These are phyloP conservation scores for Theobroma grandiflorum DNA, from an alignment of 441 rosid genomes.

Conservation along the genomic window DNA sequence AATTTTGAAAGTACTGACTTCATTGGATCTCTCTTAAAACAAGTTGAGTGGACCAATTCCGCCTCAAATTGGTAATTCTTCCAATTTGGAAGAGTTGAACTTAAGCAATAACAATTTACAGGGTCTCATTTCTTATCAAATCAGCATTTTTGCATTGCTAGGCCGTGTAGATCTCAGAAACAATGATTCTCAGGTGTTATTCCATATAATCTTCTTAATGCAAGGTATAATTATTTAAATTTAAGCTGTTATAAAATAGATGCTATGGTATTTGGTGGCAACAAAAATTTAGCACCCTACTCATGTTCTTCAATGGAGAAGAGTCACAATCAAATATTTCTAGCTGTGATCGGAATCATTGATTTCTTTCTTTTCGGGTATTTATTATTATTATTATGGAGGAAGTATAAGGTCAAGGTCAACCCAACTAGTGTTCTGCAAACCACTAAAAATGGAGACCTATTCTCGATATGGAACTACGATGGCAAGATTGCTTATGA, in stretches of 20 bases:
- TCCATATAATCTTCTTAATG: too few relatives aligned
- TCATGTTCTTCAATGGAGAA: not conserved
- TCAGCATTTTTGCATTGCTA: not conserved
- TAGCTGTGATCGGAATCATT: not conserved
- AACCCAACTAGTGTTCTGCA: too few relatives aligned
- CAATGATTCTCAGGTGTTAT: constrained; percentile 19
- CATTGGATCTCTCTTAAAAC: constrained; percentile 2
- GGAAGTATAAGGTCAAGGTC: too few relatives aligned
- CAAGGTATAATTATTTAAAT: too few relatives aligned
- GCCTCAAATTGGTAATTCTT: not conserved
- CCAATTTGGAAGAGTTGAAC: not conserved
- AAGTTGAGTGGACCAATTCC: constrained; percentile 20
- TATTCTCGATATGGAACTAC: too few relatives aligned
- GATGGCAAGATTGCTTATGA: too few relatives aligned
- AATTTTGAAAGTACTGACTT: not conserved
- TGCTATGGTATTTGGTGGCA: constrained; percentile 21
- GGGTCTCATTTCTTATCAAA: not conserved
- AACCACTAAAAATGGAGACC: too few relatives aligned
- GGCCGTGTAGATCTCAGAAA: not conserved
- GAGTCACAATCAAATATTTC: not conserved
- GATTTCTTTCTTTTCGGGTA: not conserved
- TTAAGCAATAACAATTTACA: not conserved
- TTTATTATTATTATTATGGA: not conserved
- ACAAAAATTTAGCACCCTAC: not conserved
- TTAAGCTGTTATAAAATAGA: not conserved